A percentile compares a stretch with the other conserved stretches of the same genome.
Conservation (phyloP, 306 rosid genomes). For the Cucurbita maxima region DNA sequence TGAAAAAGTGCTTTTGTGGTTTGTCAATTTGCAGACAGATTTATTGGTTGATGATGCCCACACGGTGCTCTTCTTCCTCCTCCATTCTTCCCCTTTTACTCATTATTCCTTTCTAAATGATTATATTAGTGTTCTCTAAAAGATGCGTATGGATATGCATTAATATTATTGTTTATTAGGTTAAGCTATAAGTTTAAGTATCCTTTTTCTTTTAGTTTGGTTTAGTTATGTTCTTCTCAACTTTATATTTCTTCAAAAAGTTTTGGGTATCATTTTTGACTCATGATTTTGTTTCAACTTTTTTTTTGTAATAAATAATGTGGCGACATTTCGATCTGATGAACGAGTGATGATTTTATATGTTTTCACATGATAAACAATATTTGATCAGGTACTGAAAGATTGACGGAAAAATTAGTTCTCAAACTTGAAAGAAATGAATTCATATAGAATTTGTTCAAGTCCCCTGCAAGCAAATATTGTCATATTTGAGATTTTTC, state of each 20-base stretch:
- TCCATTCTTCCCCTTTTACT: conserved; percentile 7
- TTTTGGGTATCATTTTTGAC: neutral
- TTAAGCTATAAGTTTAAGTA: neutral
- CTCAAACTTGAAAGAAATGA: too few species aligned
- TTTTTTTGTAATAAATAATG: too few species aligned
- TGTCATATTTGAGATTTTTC: too few species aligned
- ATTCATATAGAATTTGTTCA: too few species aligned
- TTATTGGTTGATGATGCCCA: conserved; percentile 67
- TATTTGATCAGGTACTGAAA: too few species aligned
- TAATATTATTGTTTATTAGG: neutral
- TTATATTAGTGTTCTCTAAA: neutral
- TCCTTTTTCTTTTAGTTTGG: too few species aligned
- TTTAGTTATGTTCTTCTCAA: neutral
- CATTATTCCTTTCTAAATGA: neutral
- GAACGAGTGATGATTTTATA: too few species aligned
- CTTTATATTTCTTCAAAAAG: too few species aligned
- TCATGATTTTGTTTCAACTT: neutral
- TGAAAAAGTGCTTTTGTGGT: conserved; percentile 4
- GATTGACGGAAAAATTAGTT: too few species aligned
- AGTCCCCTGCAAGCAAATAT: too few species aligned
- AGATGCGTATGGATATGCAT: neutral
- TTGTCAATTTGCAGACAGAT: conserved; percentile 15
- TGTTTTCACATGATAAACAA: too few species aligned
- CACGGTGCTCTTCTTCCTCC: conserved; percentile 38
- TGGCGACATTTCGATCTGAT: too few species aligned